phyloP scores from a whole-genome alignment of 306 rosid species.

The Argentina anserina region DNA sequence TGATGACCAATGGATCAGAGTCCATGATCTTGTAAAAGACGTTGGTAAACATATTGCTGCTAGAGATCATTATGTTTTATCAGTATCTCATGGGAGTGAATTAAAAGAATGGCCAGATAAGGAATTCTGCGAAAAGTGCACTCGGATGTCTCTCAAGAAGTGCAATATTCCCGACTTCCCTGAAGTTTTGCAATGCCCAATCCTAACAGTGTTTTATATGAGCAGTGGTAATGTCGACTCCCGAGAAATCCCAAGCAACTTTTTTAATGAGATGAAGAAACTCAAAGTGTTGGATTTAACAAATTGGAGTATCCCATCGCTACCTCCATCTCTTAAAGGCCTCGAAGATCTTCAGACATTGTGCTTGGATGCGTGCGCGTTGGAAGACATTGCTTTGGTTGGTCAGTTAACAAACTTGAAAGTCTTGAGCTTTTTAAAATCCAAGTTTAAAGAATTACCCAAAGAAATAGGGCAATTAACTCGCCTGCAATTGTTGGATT shows the following conservation, averaged over 20 bases:
- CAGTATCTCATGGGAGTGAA: background rate
- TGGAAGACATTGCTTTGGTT: constrained; percentile 20
- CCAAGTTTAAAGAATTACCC: constrained; percentile 28
- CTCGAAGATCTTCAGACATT: constrained; percentile 23
- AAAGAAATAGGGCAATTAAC: background rate
- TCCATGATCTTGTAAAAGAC: constrained; percentile 1
- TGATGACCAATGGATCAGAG: background rate
- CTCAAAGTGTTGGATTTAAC: constrained; percentile 21
- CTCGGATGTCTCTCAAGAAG: background rate
- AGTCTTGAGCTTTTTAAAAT: constrained; percentile 36
- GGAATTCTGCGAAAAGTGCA: background rate
- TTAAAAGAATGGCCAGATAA: background rate
- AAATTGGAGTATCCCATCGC: background rate
- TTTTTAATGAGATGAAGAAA: constrained; percentile 15
- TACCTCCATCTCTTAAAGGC: constrained; percentile 17
- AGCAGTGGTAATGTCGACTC: background rate
- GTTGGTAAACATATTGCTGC: background rate
- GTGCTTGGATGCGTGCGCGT: constrained; percentile 29
- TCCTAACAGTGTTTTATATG: background rate
- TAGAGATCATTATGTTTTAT: background rate
- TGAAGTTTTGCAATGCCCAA: background rate
- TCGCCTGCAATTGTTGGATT: background rate
- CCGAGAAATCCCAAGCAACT: constrained; percentile 13
- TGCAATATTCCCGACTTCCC: background rate
- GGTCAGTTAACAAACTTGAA: constrained; percentile 29